phyloP scores from a whole-genome alignment of 1,284 basidiomycete species.

The Sphaerobolus stellatus region DNA sequence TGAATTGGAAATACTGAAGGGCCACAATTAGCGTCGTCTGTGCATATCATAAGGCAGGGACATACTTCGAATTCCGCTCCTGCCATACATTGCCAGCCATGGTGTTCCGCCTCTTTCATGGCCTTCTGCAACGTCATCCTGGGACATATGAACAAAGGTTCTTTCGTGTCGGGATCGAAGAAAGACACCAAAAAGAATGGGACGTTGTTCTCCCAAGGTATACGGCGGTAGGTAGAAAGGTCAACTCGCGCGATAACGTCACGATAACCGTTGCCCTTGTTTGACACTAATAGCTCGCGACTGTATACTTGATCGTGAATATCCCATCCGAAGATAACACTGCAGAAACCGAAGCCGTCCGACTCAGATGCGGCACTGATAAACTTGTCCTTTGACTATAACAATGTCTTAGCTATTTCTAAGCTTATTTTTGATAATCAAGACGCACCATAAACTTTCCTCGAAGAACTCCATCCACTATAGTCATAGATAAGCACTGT shows the following conservation, averaged over 20 bases:
- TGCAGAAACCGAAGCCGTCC: conserved; percentile 90
- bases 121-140: conserved; percentile 74
- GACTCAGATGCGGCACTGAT: conserved; percentile 72
- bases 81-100: conserved; percentile 65
- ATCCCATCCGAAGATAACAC: conserved; percentile 90
- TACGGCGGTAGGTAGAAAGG: conserved; percentile 78
- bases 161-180: conserved; percentile 77
- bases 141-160: conserved; percentile 81
- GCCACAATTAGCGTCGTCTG: neutral
- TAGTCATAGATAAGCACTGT: neutral
- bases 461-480: conserved; percentile 90
- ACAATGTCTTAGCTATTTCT: neutral
- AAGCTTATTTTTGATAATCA: neutral
- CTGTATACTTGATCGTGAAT: conserved; percentile 84
- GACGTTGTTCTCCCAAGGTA: conserved; percentile 91
- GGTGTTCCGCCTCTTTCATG: conserved; percentile 46
- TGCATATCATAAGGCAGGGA: neutral
- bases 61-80: conserved; percentile 90
- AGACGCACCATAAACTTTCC: conserved; percentile 85
- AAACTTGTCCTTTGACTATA: conserved; percentile 88
- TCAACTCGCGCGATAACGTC: conserved; percentile 87
- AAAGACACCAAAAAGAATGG: conserved; percentile 94
- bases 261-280: conserved; percentile 86
- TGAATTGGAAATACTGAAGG: conserved; percentile 89
- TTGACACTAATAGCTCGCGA: conserved; percentile 86